These are phyloP conservation scores for Moesziomyces sp. DNA, from an alignment of 1,284 basidiomycete species.

Conservation along the genomic window DNA sequence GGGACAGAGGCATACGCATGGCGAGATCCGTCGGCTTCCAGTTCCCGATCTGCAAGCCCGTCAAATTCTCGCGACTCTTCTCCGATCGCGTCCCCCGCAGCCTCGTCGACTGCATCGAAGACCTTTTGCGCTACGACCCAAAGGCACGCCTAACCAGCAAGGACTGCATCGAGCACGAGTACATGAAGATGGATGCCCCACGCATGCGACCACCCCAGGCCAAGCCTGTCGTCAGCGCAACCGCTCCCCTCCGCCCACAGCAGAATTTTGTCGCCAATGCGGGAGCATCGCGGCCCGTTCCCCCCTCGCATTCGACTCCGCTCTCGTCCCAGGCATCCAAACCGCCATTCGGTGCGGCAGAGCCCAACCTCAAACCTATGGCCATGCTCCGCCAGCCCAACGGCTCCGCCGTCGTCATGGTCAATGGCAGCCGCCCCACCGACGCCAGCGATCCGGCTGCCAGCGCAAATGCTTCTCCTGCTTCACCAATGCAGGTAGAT, in stretches of 20 bases:
- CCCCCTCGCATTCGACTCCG: slow-evolving; percentile 52
- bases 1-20: slow-evolving; percentile 86
- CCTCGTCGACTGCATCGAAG: slow-evolving; percentile 89
- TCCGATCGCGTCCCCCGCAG: slow-evolving; percentile 80
- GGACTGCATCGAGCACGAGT: slow-evolving; percentile 87
- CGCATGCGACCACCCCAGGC: slow-evolving; percentile 62
- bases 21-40: slow-evolving; percentile 86
- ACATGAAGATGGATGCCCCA: slow-evolving; percentile 78
- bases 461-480: slow-evolving; percentile 13
- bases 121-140: slow-evolving; percentile 92
- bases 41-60: slow-evolving; percentile 85
- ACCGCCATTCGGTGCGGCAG: slow-evolving; percentile 50
- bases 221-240: slow-evolving; percentile 43
- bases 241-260: slow-evolving; percentile 32
- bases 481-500: slow-evolving; percentile 53
- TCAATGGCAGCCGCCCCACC: slow-evolving; percentile 20
- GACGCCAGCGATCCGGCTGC: slow-evolving; percentile 1
- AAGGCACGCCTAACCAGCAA: slow-evolving; percentile 82
- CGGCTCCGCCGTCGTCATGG: slow-evolving; percentile 26
- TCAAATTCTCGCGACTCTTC: slow-evolving; percentile 81
- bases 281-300: slow-evolving; percentile 28
- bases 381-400: slow-evolving; percentile 33
- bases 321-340: slow-evolving; percentile 27
- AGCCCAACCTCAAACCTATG: slow-evolving; percentile 35
- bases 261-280: slow-evolving; percentile 5